phyloP scores from a whole-genome alignment of 352 stramenopile genomes.

The Globisporangium paroecandrum region DNA sequence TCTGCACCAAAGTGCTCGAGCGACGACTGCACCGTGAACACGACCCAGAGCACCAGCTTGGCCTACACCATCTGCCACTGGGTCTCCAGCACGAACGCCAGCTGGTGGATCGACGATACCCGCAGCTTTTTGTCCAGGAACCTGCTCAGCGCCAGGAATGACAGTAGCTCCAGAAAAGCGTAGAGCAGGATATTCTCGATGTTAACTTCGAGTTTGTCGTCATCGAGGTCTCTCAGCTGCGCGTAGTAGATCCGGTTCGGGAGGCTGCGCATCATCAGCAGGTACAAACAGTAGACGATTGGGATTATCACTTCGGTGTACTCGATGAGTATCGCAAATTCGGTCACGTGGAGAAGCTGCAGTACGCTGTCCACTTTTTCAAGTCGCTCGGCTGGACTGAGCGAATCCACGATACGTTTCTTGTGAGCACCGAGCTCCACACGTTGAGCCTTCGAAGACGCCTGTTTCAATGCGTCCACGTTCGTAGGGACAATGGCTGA shows the following conservation, averaged over 20 bases:
- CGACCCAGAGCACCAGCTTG: constrained; percentile 36
- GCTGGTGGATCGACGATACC: constrained; percentile 21
- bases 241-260: constrained; percentile 27
- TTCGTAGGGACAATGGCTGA: too few species aligned
- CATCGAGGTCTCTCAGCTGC: constrained; percentile 22
- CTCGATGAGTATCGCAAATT: constrained; percentile 17
- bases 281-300: constrained; percentile 12
- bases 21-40: constrained; percentile 26
- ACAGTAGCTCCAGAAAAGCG: constrained; percentile 31
- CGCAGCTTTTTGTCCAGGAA: constrained; percentile 18
- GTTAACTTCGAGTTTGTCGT: background rate
- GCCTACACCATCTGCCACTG: constrained; percentile 28
- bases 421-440: background rate
- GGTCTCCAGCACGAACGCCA: constrained; percentile 33
- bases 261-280: constrained; percentile 17
- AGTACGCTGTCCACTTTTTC: constrained; percentile 1
- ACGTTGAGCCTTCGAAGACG: too few species aligned
- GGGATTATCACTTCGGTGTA: constrained; percentile 17
- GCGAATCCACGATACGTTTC: background rate
- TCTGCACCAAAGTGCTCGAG: constrained; percentile 30
- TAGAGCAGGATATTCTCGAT: constrained; percentile 28
- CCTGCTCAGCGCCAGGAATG: constrained; percentile 27
- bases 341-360: constrained; percentile 11
- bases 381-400: background rate
- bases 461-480: too few species aligned